Base-by-base conservation (phyloP, 1,284 basidiomycete species). In the Microbotryum silenes-acaulis region DNA sequence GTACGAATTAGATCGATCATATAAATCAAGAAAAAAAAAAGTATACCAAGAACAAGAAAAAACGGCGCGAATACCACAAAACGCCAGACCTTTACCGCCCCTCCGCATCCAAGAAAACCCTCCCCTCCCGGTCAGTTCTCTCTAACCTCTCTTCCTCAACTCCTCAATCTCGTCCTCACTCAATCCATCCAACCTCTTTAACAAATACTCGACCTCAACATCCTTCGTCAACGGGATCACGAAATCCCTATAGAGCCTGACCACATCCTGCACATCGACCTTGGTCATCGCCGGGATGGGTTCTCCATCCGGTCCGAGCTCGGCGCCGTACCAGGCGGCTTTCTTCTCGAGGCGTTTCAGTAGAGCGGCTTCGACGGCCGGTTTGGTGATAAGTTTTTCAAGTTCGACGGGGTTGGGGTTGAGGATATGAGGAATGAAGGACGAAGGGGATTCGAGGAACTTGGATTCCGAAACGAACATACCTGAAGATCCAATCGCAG, bases 381-480 rank as follows among this genome's bases (percentile, higher is more conserved):
- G 92, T 75, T 97, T 98, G 20, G 92, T 96, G 76, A 99, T 97
- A 48, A 98, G 80, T 0, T 76, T 84, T 16, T 88, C 91, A 12
- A 77, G 71, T 5, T 85, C 86, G 48, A 81, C 75, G 21, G 82
- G 82, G 75, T 98, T 88, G 3, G 84, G 85, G 1, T 81, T 80
- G 51, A 82, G 81, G 73, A 98, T 98, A 76, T 91, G 90, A 0
- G 90, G 89, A 65, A 98, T 84, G 76, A 97, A 98, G 16, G 85
- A 84, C 29, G 86, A 81, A 10, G 96, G 94, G 65, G 89, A 80
- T 37, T 83, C 81, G 21, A 83, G 77, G 80, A 99, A 99, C 76
- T 99, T 98, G 58, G 88, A 88, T 77, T 99, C 96, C 5, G 91
- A 91, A 12, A 99, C 96, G 75, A 99, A 98, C 82, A 97, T 97